Evolutionary conservation across 2,329 filamentous ascomycete genomes (phyloP), one percentile per base, ranked within the genome.

Genomic region (Drechmeria coniospora): DNA sequence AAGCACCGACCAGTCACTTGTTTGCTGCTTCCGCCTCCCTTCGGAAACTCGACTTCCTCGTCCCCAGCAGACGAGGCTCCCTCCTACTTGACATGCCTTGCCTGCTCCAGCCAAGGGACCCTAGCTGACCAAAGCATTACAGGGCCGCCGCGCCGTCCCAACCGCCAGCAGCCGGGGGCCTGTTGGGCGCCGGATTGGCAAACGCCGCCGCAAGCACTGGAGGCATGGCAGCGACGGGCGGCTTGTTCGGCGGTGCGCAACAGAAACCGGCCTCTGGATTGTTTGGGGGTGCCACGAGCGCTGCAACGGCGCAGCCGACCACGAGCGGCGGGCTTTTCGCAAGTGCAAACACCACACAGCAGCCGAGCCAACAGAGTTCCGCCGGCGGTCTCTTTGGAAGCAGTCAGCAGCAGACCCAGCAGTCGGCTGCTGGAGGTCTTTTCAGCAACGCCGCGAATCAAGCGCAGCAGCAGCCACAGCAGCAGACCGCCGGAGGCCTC

Each of bases 211-310:
- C 46, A 11, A 36, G 42, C 31, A 34, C 43, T 32, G 36, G 38
- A 44, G 42, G 29, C 30, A 55, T 56, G 42, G 46, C 55, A 25
- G 48, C 50, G 13, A 43, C 47, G 13, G 47, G 55, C 23, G 46
- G 54, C 27, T 36, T 59, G 17, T 58, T 57, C 36, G 53, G 51
- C 20, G 35, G 26, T 16, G 30, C 40, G 12, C 44, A 45, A 36
- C 40, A 36, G 16, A 47, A 46, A 31, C 30, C 42, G 17, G 34
- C 36, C 11, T 39, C 40, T 3, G 40, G 44, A 8, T 38, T 54
- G 19, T 54, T 53, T 33, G 49, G 50, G 13, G 34, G 41, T 20
- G 38, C 40, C 12, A 33, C 44, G 3, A 29, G 49, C 13, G 28
- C 38, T 20, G 17, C 43, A 21, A 29, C 37, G 16, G 32, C 40